Evolutionary conservation across 2,329 filamentous ascomycete species (phyloP), one percentile per base, ranked within the genome.

Genomic region (Biscogniauxia mediterranea): DNA sequence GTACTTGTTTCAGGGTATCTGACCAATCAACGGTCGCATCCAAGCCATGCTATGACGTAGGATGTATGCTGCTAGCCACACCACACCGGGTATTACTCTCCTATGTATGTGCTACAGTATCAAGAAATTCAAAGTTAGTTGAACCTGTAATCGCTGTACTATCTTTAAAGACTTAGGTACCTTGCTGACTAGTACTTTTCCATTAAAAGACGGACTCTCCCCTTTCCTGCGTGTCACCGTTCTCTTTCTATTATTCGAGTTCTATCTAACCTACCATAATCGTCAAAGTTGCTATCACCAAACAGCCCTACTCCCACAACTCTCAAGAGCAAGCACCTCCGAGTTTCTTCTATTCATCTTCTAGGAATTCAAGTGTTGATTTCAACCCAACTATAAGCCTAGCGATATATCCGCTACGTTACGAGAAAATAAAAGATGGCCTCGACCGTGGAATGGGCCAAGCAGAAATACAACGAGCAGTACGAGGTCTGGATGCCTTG

Each of bases 401-500:
- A 52, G 4, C 1, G 23, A 3, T 17, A 52, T 25, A 9, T 21
- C 5, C 25, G 2, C 23, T 54, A 53, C 49, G 9, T 52, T 20
- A 52, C 49, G 3, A 32, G 2, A 3, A 3, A 23, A 23, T 5
- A 9, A 32, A 8, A 50, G 46, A 46, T 46, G 38, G 38, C 38
- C 5, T 46, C 13, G 21, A 61, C 51, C 11, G 79, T 81, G 73
- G 85, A 89, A 69, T 87, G 83, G 82, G 74, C 82, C 62, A 85
- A 82, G 72, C 75, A 86, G 60, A 85, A 83, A 56, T 92, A 91
- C 80, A 87, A 90, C 77, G 77, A 83, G 58, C 86, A 91, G 74
- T 91, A 92, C 76, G 88, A 92, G 72, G 82, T 77, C 69, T 92
- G 89, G 89, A 83, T 91, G 73, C 89, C 89, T 0, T 92, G 89